Evolutionary conservation across 331 rosid species (phyloP).

Genomic region (Malus hybrid): DNA sequence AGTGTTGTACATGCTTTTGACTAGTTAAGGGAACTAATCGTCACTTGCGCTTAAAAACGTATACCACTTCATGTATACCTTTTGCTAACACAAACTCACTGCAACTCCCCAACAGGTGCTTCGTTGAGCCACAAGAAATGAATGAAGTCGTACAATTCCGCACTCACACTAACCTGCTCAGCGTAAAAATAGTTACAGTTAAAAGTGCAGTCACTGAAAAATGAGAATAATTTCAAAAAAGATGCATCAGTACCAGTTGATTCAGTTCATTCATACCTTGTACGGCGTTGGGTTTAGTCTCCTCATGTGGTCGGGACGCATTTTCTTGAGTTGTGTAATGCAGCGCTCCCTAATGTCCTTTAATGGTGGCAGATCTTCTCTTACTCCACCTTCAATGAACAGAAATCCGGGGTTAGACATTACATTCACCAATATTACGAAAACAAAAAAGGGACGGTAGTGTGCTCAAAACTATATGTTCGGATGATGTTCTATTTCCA

Average conservation of each 20-base stretch:
- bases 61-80: conserved; percentile 3
- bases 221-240: not conserved
- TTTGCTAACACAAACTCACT: conserved; percentile 27
- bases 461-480: not conserved
- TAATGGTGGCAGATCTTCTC: conserved; percentile 62
- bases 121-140: conserved; percentile 98
- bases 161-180: conserved; percentile 88
- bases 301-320: conserved; percentile 99
- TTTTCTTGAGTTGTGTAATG: conserved; percentile 71
- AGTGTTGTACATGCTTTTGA: conserved; percentile 2
- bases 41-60: not conserved
- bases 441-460: no score
- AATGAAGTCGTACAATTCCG: conserved; percentile 80
- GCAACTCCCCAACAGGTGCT: conserved; percentile 99
- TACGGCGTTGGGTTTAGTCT: conserved; percentile 95
- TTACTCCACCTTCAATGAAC: conserved; percentile 35
- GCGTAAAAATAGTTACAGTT: not conserved
- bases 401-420: conserved; percentile 1
- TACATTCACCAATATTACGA: not conserved
- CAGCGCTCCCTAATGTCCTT: conserved; percentile 70
- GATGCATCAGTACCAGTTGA: not conserved
- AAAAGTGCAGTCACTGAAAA: not conserved
- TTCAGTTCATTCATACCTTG: conserved; percentile 43
- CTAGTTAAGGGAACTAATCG: conserved; percentile 11
- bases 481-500: not conserved